Evolutionary conservation across 768 basidiomycete genomes (phyloP), one percentile per base, ranked within the genome.

Genomic region (Lactarius sp.): DNA sequence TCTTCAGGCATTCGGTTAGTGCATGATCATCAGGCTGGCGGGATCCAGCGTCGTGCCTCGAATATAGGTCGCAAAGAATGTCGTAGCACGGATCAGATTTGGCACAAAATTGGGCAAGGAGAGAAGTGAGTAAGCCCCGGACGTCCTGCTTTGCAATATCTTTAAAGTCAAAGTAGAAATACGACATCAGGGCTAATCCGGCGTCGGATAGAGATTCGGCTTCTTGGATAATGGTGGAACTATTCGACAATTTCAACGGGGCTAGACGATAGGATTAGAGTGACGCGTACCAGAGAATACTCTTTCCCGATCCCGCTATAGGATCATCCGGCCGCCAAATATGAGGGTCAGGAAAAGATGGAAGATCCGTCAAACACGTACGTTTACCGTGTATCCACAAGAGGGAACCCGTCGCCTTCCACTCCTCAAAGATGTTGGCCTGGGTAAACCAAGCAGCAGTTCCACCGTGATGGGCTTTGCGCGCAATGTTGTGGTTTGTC

Each of bases 261-360:
- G 3, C 0, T 34, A 14, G 27, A 52, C 27, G 31, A 60, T 13
- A 16, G 18, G 33, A 12, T 6, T 31, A 6, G 0, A 3, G 41
- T 14, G 10, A 9, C 20, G 9, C 59, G 2, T n/a, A 60, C 59
- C 59, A 60, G 8, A 60, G n/a, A 2, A 52, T 31, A 27, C 22
- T 60, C 50, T 60, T 60, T 16, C 59, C 59, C 6, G 59, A 52
- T 4, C 59, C 59, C n/a, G 59, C 42, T 44, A 12, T 4, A 12
- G 37, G 31, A 34, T 31, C 44, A 16, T 27, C 22, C 22, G 18
- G 12, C 20, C 31, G 27, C 42, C 13, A 31, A 0, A 1, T 27
- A 27, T 27, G 27, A 27, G 27, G 27, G 27, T 27, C 14, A 42
- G 2, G 2, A 10, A 5, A 20, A 7, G 5, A 6, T 4, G 3